Evolutionary conservation across 2,329 filamentous ascomycete genomes (phyloP).

Genomic region (Proliferodiscus dingleyae): DNA sequence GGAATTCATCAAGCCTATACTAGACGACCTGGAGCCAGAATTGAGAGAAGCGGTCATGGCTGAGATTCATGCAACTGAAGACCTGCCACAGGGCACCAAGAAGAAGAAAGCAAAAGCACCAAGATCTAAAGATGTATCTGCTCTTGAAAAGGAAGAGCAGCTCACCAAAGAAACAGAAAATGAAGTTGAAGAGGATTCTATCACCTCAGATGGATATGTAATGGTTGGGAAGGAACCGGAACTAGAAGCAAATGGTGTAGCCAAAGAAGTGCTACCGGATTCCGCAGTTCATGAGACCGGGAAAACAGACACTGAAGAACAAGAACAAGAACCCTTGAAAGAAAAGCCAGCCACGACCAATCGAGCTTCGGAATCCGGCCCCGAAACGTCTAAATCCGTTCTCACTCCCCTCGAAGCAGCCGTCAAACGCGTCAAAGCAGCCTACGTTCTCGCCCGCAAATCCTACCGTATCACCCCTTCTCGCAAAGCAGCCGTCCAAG

Average conservation of each 20-base stretch:
- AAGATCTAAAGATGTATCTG: constrained; percentile 1
- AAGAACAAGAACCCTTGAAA: neutral
- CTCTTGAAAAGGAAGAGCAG: neutral
- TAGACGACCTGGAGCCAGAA: constrained; percentile 58
- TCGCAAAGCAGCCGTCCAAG: constrained; percentile 68
- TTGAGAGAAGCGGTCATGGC: constrained; percentile 58
- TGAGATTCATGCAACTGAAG: constrained; percentile 45
- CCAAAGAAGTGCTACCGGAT: neutral
- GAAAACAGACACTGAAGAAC: neutral
- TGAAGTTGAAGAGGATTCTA: neutral
- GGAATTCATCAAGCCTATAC: constrained; percentile 68
- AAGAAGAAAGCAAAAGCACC: constrained; percentile 11
- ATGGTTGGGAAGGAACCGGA: neutral
- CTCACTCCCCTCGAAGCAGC: constrained; percentile 55
- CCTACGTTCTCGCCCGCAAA: constrained; percentile 78
- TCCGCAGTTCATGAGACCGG: neutral
- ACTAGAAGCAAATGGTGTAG: neutral
- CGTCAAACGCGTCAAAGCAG: constrained; percentile 70
- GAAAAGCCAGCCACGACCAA: neutral
- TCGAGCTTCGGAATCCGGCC: neutral
- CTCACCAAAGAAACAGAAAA: neutral
- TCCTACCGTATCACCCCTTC: constrained; percentile 72
- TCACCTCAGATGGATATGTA: neutral
- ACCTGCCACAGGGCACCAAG: constrained; percentile 14
- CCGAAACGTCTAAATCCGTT: constrained; percentile 11